phyloP scores from a whole-genome alignment of 192 early-diverging fungal species.

The Coemansia sp. region DNA sequence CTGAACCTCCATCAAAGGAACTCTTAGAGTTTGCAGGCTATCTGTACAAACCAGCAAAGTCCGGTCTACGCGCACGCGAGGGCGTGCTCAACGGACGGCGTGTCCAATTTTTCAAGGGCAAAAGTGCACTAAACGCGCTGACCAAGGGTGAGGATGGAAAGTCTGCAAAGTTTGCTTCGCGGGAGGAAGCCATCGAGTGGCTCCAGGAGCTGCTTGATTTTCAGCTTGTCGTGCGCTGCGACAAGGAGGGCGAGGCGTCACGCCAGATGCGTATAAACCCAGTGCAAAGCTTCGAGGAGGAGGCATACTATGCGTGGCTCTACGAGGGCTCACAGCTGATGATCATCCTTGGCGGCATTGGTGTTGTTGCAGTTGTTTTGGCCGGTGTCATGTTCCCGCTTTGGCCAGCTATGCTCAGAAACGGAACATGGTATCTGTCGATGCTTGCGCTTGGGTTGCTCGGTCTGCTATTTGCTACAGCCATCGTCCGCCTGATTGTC shows the following conservation, averaged over 20 bases:
- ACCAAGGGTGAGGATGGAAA: conserved; percentile 36
- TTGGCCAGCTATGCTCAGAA: conserved; percentile 81
- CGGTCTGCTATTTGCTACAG: conserved; percentile 86
- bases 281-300: conserved; percentile 69
- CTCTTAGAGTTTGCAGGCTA: conserved; percentile 72
- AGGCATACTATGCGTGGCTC: conserved; percentile 89
- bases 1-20: conserved; percentile 57
- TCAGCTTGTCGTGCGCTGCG: conserved; percentile 78
- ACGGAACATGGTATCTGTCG: conserved; percentile 89
- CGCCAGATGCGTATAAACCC: conserved; percentile 58
- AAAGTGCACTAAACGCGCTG: conserved; percentile 51
- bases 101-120: conserved; percentile 88
- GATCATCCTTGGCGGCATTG: conserved; percentile 75
- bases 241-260: conserved; percentile 57
- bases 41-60: conserved; percentile 67
- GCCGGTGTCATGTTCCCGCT: conserved; percentile 97
- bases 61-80: conserved; percentile 75
- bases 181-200: conserved; percentile 64
- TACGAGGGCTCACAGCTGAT: conserved; percentile 88
- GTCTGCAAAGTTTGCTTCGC: conserved; percentile 56
- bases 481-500: conserved; percentile 83
- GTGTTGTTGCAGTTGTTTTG: conserved; percentile 75
- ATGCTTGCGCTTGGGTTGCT: conserved; percentile 78
- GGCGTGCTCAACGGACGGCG: conserved; percentile 87
- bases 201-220: conserved; percentile 65